Conservation (phyloP, 768 basidiomycete species). For the Lentinula detonsa region DNA sequence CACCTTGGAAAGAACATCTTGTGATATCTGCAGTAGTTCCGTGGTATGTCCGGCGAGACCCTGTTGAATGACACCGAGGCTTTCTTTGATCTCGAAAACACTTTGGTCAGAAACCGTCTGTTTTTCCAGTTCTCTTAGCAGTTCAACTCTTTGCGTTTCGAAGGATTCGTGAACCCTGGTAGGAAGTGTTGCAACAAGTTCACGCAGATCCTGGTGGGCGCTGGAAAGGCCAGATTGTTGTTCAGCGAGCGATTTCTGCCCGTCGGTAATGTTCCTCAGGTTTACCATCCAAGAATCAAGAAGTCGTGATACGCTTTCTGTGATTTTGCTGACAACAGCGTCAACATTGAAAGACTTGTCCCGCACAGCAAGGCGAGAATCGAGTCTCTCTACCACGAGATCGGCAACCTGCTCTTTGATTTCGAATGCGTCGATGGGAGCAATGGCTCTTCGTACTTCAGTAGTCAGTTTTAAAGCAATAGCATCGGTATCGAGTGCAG, state of each 20-base stretch:
- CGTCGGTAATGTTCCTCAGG: constrained; percentile 33
- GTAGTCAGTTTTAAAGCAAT: constrained; percentile 54
- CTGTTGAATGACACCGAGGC: constrained; percentile 51
- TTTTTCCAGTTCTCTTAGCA: constrained; percentile 17
- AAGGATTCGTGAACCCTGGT: constrained; percentile 36
- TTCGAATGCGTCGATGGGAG: constrained; percentile 76
- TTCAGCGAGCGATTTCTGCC: constrained; percentile 32
- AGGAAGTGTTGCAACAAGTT: constrained; percentile 43
- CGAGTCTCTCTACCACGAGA: constrained; percentile 79
- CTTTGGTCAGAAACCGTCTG: constrained; percentile 23
- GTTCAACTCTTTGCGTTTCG: constrained; percentile 32
- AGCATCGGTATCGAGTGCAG: constrained; percentile 45
- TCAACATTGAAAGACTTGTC: constrained; percentile 68
- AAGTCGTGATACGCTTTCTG: constrained; percentile 42
- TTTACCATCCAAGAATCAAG: constrained; percentile 36
- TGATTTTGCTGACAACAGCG: constrained; percentile 45
- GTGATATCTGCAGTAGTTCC: constrained; percentile 44
- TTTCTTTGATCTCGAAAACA: constrained; percentile 39
- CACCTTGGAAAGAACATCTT: constrained; percentile 48
- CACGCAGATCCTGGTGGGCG: constrained; percentile 33
- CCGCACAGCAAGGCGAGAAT: constrained; percentile 72
- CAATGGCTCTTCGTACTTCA: constrained; percentile 67
- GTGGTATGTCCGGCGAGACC: constrained; percentile 39
- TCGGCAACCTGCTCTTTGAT: constrained; percentile 89
- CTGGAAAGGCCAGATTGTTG: constrained; percentile 32